Base-by-base conservation (phyloP, 345 rosid genomes). In the Eucalyptus caleyi region DNA sequence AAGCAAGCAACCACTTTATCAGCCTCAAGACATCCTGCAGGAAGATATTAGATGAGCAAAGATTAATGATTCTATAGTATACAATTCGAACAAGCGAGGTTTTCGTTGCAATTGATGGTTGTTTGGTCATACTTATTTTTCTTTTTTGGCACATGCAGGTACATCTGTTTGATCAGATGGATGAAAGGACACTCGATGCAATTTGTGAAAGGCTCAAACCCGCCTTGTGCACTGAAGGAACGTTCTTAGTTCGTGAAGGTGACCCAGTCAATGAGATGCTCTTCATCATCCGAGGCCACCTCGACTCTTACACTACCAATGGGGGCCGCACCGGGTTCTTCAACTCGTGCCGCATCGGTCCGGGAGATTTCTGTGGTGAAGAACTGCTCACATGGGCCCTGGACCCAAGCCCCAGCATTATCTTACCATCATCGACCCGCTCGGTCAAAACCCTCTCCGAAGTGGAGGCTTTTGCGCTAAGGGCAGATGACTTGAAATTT, bases 351-450 rank as follows among this genome's bases (percentile, higher is more conserved):
- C 69, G 19, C 85, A 87, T 91, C 19, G 89, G 92, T 9, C 93
- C 93, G 1, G 92, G 93, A 4, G 92, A 91, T 80, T 92, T 92
- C 89, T 92, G 91, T 45, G 92, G 93, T 1, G 93, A 91, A 86
- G 93, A 90, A 47, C 87, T 91, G 80, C 91, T 91, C 47, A 90
- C 93, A 16, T 92, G 93, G 92, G 89, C 93, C 16, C 87, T 92
- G 40, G 91, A 91, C 77, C 92, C 90, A 5, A 77, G 67, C 16
- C 89, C 90, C 26, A 88, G 59, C 30, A 54, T 88, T 44, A 87
- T 88, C 69, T 90, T 90, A 51, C 93, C 93, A 9, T 88, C 89
- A 3, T 91, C 93, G n/a, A 91, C 93, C 12, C 86, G 93, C 34
- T 89, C 91, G 5, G 93, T 91, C 87, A 90, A 89, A 26, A 72